These are phyloP conservation scores for Pseudogymnoascus destructans DNA, from an alignment of 2,329 filamentous ascomycete species.

Conservation along the genomic window DNA sequence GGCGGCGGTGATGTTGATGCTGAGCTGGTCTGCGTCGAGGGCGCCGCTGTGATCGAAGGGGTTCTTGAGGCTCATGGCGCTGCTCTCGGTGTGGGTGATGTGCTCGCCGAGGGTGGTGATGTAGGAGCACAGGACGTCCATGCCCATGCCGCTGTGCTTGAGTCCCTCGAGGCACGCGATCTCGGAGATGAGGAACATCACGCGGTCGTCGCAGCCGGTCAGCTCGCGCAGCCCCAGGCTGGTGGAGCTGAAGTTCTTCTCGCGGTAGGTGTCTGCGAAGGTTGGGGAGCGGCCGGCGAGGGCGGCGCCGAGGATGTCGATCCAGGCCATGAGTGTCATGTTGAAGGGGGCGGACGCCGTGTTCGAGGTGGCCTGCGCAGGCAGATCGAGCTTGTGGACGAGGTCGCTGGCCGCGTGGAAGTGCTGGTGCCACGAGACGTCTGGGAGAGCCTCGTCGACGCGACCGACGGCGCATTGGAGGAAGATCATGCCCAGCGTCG, in stretches of 20 bases:
- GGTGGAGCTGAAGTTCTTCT: conserved; percentile 66
- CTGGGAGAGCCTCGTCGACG: conserved; percentile 69
- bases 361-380: conserved; percentile 31
- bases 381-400: conserved; percentile 71
- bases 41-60: conserved; percentile 57
- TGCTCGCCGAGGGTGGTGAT: conserved; percentile 79
- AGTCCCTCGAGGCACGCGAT: conserved; percentile 90
- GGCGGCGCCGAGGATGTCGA: conserved; percentile 89
- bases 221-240: conserved; percentile 71
- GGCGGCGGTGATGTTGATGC: conserved; percentile 75
- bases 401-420: conserved; percentile 83
- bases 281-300: conserved; percentile 77
- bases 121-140: conserved; percentile 76
- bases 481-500: conserved; percentile 88
- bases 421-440: conserved; percentile 95
- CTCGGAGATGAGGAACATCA: conserved; percentile 97
- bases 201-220: conserved; percentile 93
- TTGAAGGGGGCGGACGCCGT: conserved; percentile 60
- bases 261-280: conserved; percentile 90
- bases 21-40: conserved; percentile 70
- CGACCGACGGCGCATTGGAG: conserved; percentile 88
- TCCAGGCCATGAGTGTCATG: conserved; percentile 90
- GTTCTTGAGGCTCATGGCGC: conserved; percentile 42
- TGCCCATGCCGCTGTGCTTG: conserved; percentile 70
- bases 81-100: conserved; percentile 66